These are phyloP conservation scores for Apostasia ramifera DNA, from an alignment of 106 monocot species.

Conservation along the genomic window DNA sequence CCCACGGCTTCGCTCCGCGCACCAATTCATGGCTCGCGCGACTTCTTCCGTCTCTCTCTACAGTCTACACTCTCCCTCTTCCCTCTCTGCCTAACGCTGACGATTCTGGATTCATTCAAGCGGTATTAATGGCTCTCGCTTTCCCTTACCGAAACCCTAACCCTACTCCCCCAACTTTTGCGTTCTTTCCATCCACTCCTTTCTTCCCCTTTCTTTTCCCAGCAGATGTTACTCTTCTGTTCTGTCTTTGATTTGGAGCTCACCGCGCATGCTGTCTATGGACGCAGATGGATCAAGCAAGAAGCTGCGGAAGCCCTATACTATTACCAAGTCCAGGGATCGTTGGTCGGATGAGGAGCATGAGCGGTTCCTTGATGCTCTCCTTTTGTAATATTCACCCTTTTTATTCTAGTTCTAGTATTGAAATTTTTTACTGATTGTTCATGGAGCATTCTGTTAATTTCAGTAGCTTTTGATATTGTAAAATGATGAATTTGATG, in stretches of 20 bases:
- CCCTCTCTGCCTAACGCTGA: constrained; percentile 6
- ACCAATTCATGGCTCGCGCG: constrained; percentile 3
- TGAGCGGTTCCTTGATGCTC: constrained; percentile 24
- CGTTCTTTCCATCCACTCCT: background rate
- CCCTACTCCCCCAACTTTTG: background rate
- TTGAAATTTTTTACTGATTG: background rate
- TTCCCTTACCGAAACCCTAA: constrained; percentile 2
- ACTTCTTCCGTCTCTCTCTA: background rate
- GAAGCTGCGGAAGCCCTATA: constrained; percentile 28
- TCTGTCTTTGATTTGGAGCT: background rate
- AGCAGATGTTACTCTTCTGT: background rate
- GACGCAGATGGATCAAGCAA: constrained; percentile 17
- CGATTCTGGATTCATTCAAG: constrained; percentile 1
- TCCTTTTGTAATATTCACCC: constrained; percentile 12
- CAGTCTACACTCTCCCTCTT: background rate
- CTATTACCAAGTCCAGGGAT: constrained; percentile 24
- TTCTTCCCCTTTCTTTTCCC: background rate
- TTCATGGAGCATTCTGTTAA: background rate
- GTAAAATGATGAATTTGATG: too few species aligned
- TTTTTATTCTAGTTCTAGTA: background rate
- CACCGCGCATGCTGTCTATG: constrained; percentile 10
- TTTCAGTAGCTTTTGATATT: too few species aligned
- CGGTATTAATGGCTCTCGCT: constrained; percentile 3
- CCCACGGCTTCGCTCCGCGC: background rate
- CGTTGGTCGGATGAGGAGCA: constrained; percentile 32